A percentile compares a stretch with the other conserved stretches of the same genome.
Evolutionary conservation across 305 asterid species (phyloP).

Genomic region (Vinca major): DNA sequence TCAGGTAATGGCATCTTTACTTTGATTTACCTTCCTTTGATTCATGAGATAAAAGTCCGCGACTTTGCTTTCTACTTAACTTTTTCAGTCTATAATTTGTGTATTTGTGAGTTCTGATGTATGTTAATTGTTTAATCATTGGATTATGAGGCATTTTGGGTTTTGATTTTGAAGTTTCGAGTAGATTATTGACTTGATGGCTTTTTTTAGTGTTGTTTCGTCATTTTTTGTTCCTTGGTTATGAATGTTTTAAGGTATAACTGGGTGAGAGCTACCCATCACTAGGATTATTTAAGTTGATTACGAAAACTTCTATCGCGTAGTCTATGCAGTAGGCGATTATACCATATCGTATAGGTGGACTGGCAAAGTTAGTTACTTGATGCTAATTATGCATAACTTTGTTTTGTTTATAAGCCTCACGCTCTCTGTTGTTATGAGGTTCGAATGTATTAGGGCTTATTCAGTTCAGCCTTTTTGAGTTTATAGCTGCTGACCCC

Average conservation of each 20-base stretch:
- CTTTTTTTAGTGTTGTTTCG: background rate
- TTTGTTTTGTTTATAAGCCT: background rate
- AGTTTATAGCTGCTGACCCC: background rate
- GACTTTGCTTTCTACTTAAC: too few relatives aligned
- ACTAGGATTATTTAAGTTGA: background rate
- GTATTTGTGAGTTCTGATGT: background rate
- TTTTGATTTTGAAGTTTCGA: background rate
- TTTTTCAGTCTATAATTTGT: too few relatives aligned
- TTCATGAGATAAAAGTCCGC: too few relatives aligned
- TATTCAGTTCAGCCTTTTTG: background rate
- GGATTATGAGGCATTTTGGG: background rate
- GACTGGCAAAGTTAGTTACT: background rate
- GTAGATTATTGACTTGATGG: background rate
- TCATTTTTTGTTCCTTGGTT: too few relatives aligned
- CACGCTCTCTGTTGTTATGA: background rate
- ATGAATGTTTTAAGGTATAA: background rate
- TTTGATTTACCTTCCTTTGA: background rate
- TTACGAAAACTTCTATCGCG: background rate
- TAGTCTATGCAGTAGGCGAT: background rate
- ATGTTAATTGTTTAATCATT: background rate
- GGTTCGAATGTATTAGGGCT: background rate
- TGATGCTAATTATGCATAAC: background rate
- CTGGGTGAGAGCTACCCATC: background rate
- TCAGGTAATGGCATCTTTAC: conserved; percentile 22
- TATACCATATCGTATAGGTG: background rate